Base-by-base conservation (phyloP, 2,329 filamentous ascomycete species). In the Alternaria atra region DNA sequence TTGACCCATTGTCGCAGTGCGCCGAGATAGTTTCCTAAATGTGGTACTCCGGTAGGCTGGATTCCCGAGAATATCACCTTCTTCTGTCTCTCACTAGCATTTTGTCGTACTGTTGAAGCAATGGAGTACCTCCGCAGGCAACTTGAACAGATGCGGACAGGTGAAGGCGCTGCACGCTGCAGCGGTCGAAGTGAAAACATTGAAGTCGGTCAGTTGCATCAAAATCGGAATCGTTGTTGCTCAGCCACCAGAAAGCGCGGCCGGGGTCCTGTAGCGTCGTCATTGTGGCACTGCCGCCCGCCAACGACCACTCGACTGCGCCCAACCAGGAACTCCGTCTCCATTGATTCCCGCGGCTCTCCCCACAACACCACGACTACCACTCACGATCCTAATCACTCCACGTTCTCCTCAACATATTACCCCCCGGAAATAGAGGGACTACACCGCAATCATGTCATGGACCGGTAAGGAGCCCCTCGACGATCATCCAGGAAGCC, bases 11-110 rank as follows among this genome's bases (percentile, higher is more conserved):
- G 89, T 52, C 88, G 87, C 56, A 99, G 82, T 15, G 95, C 95
- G 27, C 95, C 95, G 10, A 97, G 86, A 79, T 97, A 99, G 81
- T 99, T 99, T 56, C 95, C 95, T 30, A 99, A 82, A 78, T 99
- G 95, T 13, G 95, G 95, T 25, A 96, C 86, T 35, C 94, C 95
- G 0, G 95, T 99, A 17, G 95, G 95, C 79, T 99, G 95, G 70
- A 99, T 99, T 54, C 94, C 95, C 4, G 95, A 98, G 83, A 99
- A 97, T 72, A 98, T 87, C 52, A 70, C 69, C 55, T 70, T 66
- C 42, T 56, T 63, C 55, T 55, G 42, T 20, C 20, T 8, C 13
- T 50, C 23, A 5, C 5, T 13, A 13, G 9, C 40, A 15, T 44
- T 32, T 34, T 47, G 47, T 46, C 43, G 39, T 1, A 43, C 25